Evolutionary conservation across 2,329 filamentous ascomycete species (phyloP).

Genomic region (Didymella glomerata): DNA sequence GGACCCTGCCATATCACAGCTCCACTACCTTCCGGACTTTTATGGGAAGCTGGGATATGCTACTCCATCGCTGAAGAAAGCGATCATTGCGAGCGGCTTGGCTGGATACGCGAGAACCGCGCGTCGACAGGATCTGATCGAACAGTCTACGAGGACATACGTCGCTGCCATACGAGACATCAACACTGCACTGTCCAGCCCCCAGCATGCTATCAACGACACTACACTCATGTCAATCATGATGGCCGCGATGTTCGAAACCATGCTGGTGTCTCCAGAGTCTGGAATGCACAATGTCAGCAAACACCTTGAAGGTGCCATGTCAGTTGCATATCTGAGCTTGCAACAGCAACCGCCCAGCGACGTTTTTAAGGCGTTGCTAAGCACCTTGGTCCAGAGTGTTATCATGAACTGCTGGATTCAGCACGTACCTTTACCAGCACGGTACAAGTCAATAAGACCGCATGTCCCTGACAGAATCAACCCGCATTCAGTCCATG

Average conservation of each 20-base stretch:
- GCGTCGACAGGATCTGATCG: constrained; percentile 25
- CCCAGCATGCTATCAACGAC: constrained; percentile 25
- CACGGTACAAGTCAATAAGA: constrained; percentile 25
- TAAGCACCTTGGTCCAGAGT: constrained; percentile 31
- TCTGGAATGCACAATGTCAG: constrained; percentile 33
- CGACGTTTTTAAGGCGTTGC: constrained; percentile 22
- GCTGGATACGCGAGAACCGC: constrained; percentile 35
- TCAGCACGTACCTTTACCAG: constrained; percentile 31
- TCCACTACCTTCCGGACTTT: constrained; percentile 37
- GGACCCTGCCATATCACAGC: constrained; percentile 33
- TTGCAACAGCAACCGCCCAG: constrained; percentile 27
- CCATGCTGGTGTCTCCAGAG: constrained; percentile 29
- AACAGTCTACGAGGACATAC: constrained; percentile 33
- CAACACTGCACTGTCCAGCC: constrained; percentile 30
- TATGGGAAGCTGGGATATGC: constrained; percentile 30
- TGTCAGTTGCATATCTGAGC: constrained; percentile 34
- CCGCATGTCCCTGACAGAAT: constrained; percentile 16
- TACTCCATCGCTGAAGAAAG: constrained; percentile 26
- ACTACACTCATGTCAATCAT: constrained; percentile 38
- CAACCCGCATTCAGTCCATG: constrained; percentile 22
- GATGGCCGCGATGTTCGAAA: constrained; percentile 41
- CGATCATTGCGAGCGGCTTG: constrained; percentile 37
- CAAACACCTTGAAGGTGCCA: constrained; percentile 42
- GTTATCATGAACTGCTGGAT: constrained; percentile 41
- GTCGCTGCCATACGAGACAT: constrained; percentile 33